Evolutionary conservation across 306 rosid genomes (phyloP), one percentile per base, ranked within the genome.

Genomic region (Cajanus cajan): DNA sequence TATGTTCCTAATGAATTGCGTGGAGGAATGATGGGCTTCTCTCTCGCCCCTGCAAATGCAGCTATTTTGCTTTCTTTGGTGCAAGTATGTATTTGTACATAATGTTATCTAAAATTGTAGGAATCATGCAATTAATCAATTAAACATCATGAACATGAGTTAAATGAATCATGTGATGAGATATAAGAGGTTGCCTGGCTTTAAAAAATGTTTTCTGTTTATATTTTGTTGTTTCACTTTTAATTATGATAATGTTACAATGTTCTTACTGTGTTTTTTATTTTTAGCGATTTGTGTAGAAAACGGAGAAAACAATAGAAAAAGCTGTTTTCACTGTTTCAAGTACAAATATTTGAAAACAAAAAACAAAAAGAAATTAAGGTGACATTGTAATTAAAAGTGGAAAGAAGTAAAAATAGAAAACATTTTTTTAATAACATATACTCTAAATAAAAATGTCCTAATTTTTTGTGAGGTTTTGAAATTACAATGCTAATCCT

Each of bases 11-110:
- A 89, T 85, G 92, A 93, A 80, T 74, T 95, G 80, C 97, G 99
- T 82, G 98, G 98, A 85, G 99, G 99, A 87, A 93, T 95, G 96
- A 91, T 87, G 71, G 87, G 96, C 83, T 77, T 95, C 76, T 95
- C 98, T 77, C 88, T 87, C 54, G 93, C 88, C 76, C 96, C 96
- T 68, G 93, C 97, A 77, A 90, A 90, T 86, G 93, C 91, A 51
- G 93, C 92, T 45, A 58, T 90, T 74, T 86, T 95, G 80, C 83
- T 95, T 73, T 85, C 90, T 76, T 83, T 95, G 85, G 66, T 90
- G 88, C 94, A 88, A 59, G 99, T 95, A 45, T 51, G 98, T 85
- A 19, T 79, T 58, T 75, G 39, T 48, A 43, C 76, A 50, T 67
- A 19, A 28, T 25, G 7, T 77, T 13, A 8, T 54, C 62, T 76